A percentile compares a stretch with the other conserved stretches of the same genome.
Evolutionary conservation across 176 grass and related monocot genomes (phyloP).

Genomic region (Oryza rufipogon): DNA sequence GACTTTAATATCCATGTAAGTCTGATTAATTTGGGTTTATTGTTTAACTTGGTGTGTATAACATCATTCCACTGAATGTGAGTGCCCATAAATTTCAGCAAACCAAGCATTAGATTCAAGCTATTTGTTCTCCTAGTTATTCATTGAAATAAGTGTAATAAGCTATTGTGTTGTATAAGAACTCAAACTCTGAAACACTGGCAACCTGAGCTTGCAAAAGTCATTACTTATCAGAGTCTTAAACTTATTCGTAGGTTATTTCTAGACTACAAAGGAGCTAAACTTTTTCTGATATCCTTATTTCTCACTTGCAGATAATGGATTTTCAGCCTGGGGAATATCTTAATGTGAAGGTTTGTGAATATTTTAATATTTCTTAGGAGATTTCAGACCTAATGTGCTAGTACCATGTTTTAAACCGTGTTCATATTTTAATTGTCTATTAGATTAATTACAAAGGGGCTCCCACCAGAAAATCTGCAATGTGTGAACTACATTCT

Average conservation of each 20-base stretch:
- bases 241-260: background rate
- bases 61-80: background rate
- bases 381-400: background rate
- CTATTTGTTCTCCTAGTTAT: slow-evolving; percentile 9
- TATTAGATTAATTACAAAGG: slow-evolving; percentile 22
- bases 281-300: slow-evolving; percentile 19
- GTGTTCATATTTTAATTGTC: background rate
- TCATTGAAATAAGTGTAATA: slow-evolving; percentile 6
- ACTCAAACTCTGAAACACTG: background rate
- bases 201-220: slow-evolving; percentile 17
- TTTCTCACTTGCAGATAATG: slow-evolving; percentile 76
- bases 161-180: slow-evolving; percentile 10
- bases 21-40: slow-evolving; percentile 33
- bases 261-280: slow-evolving; percentile 6
- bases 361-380: slow-evolving; percentile 17
- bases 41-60: slow-evolving; percentile 18
- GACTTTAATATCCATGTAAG: slow-evolving; percentile 99
- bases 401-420: background rate
- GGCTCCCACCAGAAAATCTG: background rate
- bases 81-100: background rate
- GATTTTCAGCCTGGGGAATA: slow-evolving; percentile 98
- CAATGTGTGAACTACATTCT: background rate
- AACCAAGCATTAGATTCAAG: slow-evolving; percentile 15
- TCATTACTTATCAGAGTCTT: background rate
- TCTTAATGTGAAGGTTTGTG: slow-evolving; percentile 94